phyloP scores from a whole-genome alignment of 2,329 filamentous ascomycete species.

The Pyrenochaeta sp. region DNA sequence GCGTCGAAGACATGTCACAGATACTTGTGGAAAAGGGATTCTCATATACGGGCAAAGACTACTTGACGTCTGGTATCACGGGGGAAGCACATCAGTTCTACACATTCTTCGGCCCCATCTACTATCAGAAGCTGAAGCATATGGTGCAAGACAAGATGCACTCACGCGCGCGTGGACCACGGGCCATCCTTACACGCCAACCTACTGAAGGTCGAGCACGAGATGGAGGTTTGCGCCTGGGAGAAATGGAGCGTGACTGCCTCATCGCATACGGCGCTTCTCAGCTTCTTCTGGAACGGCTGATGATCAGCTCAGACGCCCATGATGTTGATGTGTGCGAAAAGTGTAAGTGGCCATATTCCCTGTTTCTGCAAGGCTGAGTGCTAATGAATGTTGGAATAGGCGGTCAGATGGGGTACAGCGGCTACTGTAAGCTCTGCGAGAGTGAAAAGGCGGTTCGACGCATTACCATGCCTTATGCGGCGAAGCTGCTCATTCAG shows the following conservation, averaged over 20 bases:
- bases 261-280: conserved; percentile 95
- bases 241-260: conserved; percentile 99
- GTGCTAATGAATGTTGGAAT: background rate
- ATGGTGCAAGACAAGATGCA: conserved; percentile 99
- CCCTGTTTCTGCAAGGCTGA: background rate
- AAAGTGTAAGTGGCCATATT: conserved; percentile 62
- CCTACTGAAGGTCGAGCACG: conserved; percentile 94
- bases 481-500: conserved; percentile 93
- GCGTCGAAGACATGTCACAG: conserved; percentile 86
- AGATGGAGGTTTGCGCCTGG: conserved; percentile 89
- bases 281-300: conserved; percentile 87
- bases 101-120: conserved; percentile 98
- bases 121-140: conserved; percentile 99
- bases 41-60: conserved; percentile 97
- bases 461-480: conserved; percentile 96
- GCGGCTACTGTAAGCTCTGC: conserved; percentile 94
- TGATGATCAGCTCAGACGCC: conserved; percentile 94
- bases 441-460: conserved; percentile 84
- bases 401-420: conserved; percentile 88
- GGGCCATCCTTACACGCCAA: conserved; percentile 91
- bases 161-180: conserved; percentile 86
- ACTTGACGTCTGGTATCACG: conserved; percentile 92
- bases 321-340: conserved; percentile 95
- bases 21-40: conserved; percentile 89
- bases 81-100: conserved; percentile 94